Evolutionary conservation across 2,329 filamentous ascomycete species (phyloP).

Genomic region (Trichoderma sp.): DNA sequence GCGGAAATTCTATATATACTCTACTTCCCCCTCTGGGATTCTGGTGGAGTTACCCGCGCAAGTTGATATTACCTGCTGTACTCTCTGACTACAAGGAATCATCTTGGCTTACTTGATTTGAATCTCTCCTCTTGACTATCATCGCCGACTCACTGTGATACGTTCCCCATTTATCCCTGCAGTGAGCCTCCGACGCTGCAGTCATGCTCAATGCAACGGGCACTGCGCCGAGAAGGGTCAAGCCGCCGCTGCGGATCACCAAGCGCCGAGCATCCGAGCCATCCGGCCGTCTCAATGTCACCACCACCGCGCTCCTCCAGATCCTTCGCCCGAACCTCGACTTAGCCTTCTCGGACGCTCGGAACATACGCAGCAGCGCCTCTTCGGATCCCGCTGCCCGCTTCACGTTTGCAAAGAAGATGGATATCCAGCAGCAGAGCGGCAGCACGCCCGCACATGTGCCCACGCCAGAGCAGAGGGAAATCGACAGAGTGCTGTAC

Average conservation of each 20-base stretch:
- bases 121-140: not conserved
- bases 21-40: not conserved
- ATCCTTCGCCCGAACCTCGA: not conserved
- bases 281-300: not conserved
- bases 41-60: not conserved
- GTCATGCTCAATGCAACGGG: not conserved
- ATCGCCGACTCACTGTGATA: not conserved
- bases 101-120: not conserved
- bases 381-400: not conserved
- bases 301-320: not conserved
- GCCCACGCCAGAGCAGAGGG: not conserved
- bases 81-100: not conserved
- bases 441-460: not conserved
- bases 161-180: not conserved
- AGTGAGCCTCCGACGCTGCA: not conserved
- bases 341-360: not conserved
- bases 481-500: slow-evolving; percentile 21
- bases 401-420: not conserved
- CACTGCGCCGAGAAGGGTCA: not conserved
- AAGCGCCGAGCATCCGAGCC: slow-evolving; percentile 3
- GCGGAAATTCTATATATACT: not conserved
- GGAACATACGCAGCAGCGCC: not conserved
- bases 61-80: not conserved
- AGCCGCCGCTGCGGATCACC: not conserved
- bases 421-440: not conserved